Evolutionary conservation across 2,329 filamentous ascomycete species (phyloP).

Genomic region (Fusarium bulbicola): DNA sequence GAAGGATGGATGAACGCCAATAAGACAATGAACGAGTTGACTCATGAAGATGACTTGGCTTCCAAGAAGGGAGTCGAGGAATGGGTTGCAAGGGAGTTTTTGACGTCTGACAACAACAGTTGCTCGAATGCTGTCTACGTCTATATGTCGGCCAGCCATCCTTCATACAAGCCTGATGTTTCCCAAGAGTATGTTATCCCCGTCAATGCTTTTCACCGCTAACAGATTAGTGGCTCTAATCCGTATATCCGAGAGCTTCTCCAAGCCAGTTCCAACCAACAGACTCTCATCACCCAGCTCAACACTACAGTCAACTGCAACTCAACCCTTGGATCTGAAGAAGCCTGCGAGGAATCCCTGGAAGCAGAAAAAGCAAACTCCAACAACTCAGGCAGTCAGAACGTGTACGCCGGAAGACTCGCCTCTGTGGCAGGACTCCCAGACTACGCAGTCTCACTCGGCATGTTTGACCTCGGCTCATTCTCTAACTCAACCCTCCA

Average conservation of each 20-base stretch:
- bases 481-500: background rate
- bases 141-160: background rate
- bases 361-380: background rate
- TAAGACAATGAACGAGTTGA: background rate
- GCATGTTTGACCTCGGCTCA: conserved; percentile 4
- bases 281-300: background rate
- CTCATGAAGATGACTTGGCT: background rate
- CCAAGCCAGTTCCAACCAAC: fast-evolving
- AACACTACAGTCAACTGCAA: conserved; percentile 10
- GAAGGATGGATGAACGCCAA: background rate
- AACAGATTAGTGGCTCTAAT: background rate
- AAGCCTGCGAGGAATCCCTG: background rate
- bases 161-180: conserved; percentile 20
- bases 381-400: background rate
- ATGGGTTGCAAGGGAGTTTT: background rate
- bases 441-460: conserved; percentile 17
- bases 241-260: background rate
- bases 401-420: background rate
- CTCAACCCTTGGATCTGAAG: background rate
- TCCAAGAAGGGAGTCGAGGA: background rate
- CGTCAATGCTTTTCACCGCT: fast-evolving
- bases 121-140: conserved; percentile 18
- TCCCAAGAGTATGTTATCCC: conserved; percentile 1
- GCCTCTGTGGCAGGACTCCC: conserved; percentile 15
- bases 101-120: background rate